Evolutionary conservation across 371 early-diverging fungal species (phyloP).

Genomic region (Mucor racemosus): DNA sequence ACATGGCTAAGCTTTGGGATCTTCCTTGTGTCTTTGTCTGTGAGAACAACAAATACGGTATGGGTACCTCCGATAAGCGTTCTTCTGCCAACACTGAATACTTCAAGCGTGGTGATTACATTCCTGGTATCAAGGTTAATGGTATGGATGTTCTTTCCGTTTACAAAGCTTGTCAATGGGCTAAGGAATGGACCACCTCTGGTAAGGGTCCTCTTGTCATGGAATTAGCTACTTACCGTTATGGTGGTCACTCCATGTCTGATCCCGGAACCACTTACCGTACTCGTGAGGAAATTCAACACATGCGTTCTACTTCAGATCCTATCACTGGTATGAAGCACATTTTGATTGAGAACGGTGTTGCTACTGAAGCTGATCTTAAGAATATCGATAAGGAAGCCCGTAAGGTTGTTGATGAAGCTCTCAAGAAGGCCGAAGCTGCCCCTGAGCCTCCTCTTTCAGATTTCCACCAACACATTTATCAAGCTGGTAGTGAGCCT

Average conservation of each 20-base stretch:
- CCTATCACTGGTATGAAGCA: constrained; percentile 92
- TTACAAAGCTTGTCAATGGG: constrained; percentile 81
- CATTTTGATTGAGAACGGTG: constrained; percentile 70
- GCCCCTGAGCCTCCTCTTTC: constrained; percentile 77
- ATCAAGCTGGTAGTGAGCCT: constrained; percentile 78
- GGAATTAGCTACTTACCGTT: constrained; percentile 98
- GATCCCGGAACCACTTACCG: constrained; percentile 99
- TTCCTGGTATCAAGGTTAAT: constrained; percentile 94
- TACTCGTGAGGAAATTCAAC: constrained; percentile 96
- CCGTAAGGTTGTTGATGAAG: constrained; percentile 85
- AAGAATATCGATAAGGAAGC: constrained; percentile 94
- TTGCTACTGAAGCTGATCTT: constrained; percentile 85
- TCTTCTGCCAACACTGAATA: constrained; percentile 94
- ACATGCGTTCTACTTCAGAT: constrained; percentile 93
- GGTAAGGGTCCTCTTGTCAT: constrained; percentile 96
- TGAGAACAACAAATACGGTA: constrained; percentile 99
- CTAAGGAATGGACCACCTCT: constrained; percentile 82
- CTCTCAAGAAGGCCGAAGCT: constrained; percentile 84
- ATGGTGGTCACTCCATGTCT: constrained; percentile 99
- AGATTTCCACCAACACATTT: constrained; percentile 86
- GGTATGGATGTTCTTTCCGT: constrained; percentile 97
- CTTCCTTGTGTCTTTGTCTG: constrained; percentile 97
- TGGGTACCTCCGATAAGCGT: constrained; percentile 96
- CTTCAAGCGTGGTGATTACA: constrained; percentile 96
- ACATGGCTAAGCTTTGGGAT: constrained; percentile 99